Evolutionary conservation across 2,329 filamentous ascomycete species (phyloP).

Genomic region (Dactylella cylindrospora): DNA sequence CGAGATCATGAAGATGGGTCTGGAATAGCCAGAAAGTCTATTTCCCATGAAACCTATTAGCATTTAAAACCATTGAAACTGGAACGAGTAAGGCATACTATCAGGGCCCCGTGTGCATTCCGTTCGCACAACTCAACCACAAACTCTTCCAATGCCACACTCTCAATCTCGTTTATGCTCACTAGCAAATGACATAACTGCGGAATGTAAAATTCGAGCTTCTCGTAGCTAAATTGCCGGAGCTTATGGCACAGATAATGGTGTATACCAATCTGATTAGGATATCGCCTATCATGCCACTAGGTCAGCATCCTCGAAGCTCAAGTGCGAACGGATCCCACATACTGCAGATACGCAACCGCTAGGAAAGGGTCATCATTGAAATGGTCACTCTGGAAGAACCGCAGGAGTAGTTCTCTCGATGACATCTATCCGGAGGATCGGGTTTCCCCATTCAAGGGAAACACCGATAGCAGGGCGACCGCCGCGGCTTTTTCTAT

Average conservation of each 20-base stretch:
- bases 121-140: conserved; percentile 82
- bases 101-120: conserved; percentile 77
- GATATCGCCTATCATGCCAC: conserved; percentile 67
- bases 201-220: conserved; percentile 89
- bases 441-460: conserved; percentile 38
- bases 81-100: conserved; percentile 60
- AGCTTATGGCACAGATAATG: conserved; percentile 87
- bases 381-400: conserved; percentile 92
- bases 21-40: conserved; percentile 91
- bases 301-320: conserved; percentile 44
- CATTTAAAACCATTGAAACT: conserved; percentile 43
- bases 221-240: conserved; percentile 83
- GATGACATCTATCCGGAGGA: conserved; percentile 58
- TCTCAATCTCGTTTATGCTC: conserved; percentile 79
- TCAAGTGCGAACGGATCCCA: conserved; percentile 49
- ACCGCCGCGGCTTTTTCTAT: conserved; percentile 33
- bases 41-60: conserved; percentile 9
- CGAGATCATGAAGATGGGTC: conserved; percentile 80
- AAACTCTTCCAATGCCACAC: conserved; percentile 87
- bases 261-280: conserved; percentile 85
- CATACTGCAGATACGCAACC: conserved; percentile 84
- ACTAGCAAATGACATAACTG: conserved; percentile 86
- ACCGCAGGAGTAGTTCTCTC: conserved; percentile 85
- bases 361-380: conserved; percentile 86
- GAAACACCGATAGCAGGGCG: conserved; percentile 31